phyloP scores from a whole-genome alignment of 169 alveolate species.

The Plasmodium ovale region DNA sequence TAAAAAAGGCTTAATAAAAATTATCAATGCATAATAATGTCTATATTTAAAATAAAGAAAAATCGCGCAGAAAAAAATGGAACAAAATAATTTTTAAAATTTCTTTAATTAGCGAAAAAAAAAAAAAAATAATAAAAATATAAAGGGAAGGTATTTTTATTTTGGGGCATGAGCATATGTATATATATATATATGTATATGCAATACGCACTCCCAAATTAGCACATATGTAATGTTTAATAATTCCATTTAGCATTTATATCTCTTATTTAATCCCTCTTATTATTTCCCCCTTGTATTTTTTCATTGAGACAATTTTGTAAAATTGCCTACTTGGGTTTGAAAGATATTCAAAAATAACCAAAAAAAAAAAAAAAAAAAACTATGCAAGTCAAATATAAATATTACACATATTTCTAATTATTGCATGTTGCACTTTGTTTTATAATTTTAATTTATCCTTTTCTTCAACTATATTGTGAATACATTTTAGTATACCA shows the following conservation, averaged over 20 bases:
- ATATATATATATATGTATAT: slow-evolving; percentile 10
- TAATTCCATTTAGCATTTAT: not conserved
- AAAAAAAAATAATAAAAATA: not conserved
- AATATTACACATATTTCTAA: slow-evolving; percentile 3
- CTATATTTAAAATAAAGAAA: slow-evolving; percentile 40
- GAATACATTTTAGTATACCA: too few species aligned
- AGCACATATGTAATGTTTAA: too few species aligned
- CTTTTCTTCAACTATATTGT: not conserved
- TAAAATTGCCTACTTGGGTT: slow-evolving; percentile 1
- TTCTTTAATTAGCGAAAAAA: slow-evolving; percentile 3
- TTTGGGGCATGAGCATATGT: not conserved
- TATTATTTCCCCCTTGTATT: not conserved
- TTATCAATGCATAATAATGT: slow-evolving; percentile 27
- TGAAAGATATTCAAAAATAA: slow-evolving; percentile 1
- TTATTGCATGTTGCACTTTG: not conserved
- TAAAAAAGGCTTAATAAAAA: slow-evolving; percentile 23
- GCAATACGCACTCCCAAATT: too few species aligned
- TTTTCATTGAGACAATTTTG: slow-evolving; percentile 19
- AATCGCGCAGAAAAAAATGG: not conserved
- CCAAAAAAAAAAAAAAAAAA: slow-evolving; percentile 10
- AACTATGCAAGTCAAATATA: not conserved
- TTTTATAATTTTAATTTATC: not conserved
- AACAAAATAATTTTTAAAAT: slow-evolving; percentile 3
- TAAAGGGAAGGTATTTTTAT: not conserved
- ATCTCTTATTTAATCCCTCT: not conserved